A percentile compares a stretch with the other conserved stretches of the same genome.
These are phyloP conservation scores for Oropetium thomaeum DNA, from an alignment of 176 grass and related monocot genomes.

Conservation along the genomic window DNA sequence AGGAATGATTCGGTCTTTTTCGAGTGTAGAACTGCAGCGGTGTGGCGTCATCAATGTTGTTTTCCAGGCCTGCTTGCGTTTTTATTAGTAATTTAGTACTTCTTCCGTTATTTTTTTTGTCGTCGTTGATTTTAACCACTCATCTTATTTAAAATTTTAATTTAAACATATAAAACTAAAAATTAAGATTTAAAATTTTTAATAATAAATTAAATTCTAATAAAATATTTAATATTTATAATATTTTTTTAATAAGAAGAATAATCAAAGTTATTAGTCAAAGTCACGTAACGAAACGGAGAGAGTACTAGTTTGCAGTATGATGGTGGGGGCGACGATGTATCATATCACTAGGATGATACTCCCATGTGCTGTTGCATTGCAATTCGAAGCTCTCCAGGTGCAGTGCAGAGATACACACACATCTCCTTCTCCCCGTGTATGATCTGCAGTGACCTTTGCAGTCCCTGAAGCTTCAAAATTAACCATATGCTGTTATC, in stretches of 20 bases:
- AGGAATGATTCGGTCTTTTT: conserved; percentile 39
- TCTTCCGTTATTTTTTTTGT: no score
- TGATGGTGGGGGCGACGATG: conserved; percentile 39
- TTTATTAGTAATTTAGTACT: no score
- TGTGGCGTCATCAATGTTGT: conserved; percentile 34
- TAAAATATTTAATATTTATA: no score
- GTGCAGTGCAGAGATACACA: background rate
- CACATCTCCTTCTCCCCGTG: conserved; percentile 4
- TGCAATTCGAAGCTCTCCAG: conserved; percentile 7
- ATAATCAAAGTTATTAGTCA: no score
- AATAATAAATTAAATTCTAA: no score
- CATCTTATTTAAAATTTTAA: no score
- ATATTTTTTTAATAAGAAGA: no score
- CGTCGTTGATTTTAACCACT: no score
- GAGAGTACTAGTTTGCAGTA: conserved; percentile 36
- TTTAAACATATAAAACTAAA: no score
- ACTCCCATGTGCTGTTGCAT: conserved; percentile 38
- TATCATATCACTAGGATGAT: conserved; percentile 32
- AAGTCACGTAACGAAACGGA: no score
- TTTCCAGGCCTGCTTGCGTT: conserved; percentile 28
- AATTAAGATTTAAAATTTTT: no score
- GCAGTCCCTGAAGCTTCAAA: conserved; percentile 6
- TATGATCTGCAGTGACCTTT: conserved; percentile 1
- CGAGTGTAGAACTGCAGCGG: conserved; percentile 14
- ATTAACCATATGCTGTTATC: conserved; percentile 9